Percentiles rank a stretch among this genome's conserved stretches.
Evolutionary conservation across 345 rosid species (phyloP).

Genomic region (Gossypium longicalyx): DNA sequence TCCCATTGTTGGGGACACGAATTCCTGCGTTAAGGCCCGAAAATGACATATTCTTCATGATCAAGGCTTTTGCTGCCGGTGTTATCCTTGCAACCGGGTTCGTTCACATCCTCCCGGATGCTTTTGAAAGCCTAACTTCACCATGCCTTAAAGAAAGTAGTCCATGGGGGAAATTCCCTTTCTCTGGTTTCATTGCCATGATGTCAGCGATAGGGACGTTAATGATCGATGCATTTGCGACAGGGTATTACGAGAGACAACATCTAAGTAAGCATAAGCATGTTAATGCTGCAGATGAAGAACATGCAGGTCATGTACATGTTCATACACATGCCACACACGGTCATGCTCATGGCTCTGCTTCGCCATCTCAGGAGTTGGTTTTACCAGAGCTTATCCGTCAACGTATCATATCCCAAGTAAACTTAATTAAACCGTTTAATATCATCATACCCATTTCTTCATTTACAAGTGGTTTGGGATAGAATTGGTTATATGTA

Average conservation of each 20-base stretch:
- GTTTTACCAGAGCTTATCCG: slow-evolving; percentile 34
- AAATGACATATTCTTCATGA: slow-evolving; percentile 47
- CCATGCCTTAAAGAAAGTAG: slow-evolving; percentile 33
- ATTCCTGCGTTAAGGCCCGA: slow-evolving; percentile 41
- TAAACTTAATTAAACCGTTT: slow-evolving; percentile 7
- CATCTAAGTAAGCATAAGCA: slow-evolving; percentile 29
- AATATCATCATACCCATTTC: no score
- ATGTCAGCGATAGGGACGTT: slow-evolving; percentile 44
- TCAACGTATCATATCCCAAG: slow-evolving; percentile 46
- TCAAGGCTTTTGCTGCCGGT: slow-evolving; percentile 66
- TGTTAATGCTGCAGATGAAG: slow-evolving; percentile 33
- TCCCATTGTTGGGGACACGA: slow-evolving; percentile 40
- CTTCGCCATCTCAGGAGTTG: slow-evolving; percentile 18
- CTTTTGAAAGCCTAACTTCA: slow-evolving; percentile 49
- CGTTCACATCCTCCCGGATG: slow-evolving; percentile 60
- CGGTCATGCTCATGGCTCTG: slow-evolving; percentile 61
- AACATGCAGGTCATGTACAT: slow-evolving; percentile 47
- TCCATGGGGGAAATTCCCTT: slow-evolving; percentile 57
- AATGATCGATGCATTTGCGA: slow-evolving; percentile 52
- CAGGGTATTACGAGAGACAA: slow-evolving; percentile 42
- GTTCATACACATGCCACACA: slow-evolving; percentile 63
- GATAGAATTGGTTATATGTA: neutral
- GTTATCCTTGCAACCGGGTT: slow-evolving; percentile 65
- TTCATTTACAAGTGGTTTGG: neutral
- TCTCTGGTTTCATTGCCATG: slow-evolving; percentile 60